Evolutionary conservation across 192 early-diverging fungal species (phyloP), one percentile per base, ranked within the genome.

Genomic region (Thamnidium elegans): DNA sequence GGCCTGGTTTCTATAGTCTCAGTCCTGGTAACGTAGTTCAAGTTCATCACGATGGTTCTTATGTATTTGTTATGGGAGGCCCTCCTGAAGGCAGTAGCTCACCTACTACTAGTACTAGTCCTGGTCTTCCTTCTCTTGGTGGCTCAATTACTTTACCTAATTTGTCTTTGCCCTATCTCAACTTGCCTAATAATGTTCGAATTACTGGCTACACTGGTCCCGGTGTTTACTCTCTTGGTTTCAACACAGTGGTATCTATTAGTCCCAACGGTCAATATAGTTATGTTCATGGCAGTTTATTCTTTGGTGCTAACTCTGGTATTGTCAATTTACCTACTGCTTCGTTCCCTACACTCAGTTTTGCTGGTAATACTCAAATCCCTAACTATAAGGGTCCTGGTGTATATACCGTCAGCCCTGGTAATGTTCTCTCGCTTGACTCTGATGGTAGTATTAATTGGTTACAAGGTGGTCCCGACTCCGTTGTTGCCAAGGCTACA

Each of bases 371-470:
- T 48, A 19, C 14, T 48, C 13, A 14, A 48, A 15, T 48, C 4
- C 56, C 56, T 58, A 39, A 20, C 8, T 58, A 34, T 8, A 2
- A 14, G 0, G 56, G 56, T 6, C 56, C 56, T 26, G 56, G 56
- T 2, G 21, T 26, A 15, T 58, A 58, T 6, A 58, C 56, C 4
- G 0, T 43, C 1, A 43, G 39, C 3, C 56, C 39, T 43, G 56
- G 39, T 43, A 39, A 58, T 11, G 39, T 58, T 5, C 10, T 58
- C 0, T 58, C 56, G 0, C 21, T 58, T 4, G 19, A 6, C 1
- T 3, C 10, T 0, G 19, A 42, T 43, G 56, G 56, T 14, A 1
- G 3, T 0, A 10, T 42, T 1, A 26, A n/a, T 4, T 43, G 19
- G 10, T 7, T 58, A 7, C 19, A 43, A 58, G 56, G 56, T 0